Base-by-base conservation (phyloP, 371 early-diverging fungal species). In the Parasitella parasitica region DNA sequence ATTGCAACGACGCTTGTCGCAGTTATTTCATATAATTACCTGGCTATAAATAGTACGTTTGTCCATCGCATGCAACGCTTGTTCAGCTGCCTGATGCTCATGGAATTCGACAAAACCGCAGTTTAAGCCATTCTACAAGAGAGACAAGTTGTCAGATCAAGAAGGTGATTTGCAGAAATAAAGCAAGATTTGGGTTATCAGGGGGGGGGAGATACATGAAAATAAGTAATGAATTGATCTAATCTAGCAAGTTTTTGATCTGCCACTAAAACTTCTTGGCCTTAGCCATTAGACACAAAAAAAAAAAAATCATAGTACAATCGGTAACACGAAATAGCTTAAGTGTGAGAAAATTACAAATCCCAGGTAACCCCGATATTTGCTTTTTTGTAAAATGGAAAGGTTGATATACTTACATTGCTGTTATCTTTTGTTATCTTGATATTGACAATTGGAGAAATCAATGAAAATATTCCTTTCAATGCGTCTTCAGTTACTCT, bases 21-120 rank as follows among this genome's bases (percentile, higher is more conserved):
- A n/a, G n/a, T n/a, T n/a, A n/a, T n/a, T n/a, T n/a, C n/a, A n/a
- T n/a, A n/a, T 27, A 16, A 35, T 57, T 79, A 86, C 87, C 66
- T 81, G 72, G 27, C 72, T 77, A 61, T 69, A 75, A 32, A 89
- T 71, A 37, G 77, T 78, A 37, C 87, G 81, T 7, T 92, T 93
- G 69, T 93, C 91, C 76, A 94, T 78, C n/a, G 71, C 71, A 65
- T 87, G 82, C 13, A 91, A 70, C 34, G 92, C 94, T 58, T 73
- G 66, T 50, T 89, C 90, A 27, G 95, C 95, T 36, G 79, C 73
- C 30, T 77, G 75, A 64, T 86, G 85, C 57, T 89, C 89, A 56
- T 71, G 67, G 77, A 91, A 91, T 72, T 92, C 93, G 36, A 94
- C 83, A 68, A 91, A 89, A 12, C 90, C 94, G 72, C 87, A 91